Evolutionary conservation across 208 protist genomes (phyloP).

Genomic region (Trypanosoma brucei): DNA sequence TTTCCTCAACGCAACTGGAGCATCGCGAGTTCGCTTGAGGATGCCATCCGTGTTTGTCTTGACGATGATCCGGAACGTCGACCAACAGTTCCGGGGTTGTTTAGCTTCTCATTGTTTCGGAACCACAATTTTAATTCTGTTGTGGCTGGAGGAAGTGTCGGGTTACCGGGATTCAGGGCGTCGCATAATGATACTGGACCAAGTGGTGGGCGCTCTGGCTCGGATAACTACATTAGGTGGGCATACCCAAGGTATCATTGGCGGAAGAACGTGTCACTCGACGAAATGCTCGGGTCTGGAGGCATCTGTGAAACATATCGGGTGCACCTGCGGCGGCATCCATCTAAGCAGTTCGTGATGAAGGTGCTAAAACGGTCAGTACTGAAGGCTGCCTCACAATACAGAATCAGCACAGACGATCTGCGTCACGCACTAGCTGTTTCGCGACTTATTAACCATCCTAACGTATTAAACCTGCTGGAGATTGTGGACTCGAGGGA

Average conservation of each 20-base stretch:
- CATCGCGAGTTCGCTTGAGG: conserved; percentile 42
- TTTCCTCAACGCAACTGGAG: conserved; percentile 47
- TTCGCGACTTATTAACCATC: conserved; percentile 49
- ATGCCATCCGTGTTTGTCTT: conserved; percentile 57
- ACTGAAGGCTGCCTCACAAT: conserved; percentile 10
- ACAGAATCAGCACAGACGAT: neutral
- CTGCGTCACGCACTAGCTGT: conserved; percentile 23
- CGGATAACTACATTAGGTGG: neutral
- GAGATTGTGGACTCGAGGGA: conserved; percentile 70
- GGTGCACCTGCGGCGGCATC: conserved; percentile 45
- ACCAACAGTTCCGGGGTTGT: conserved; percentile 47
- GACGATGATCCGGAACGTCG: conserved; percentile 42
- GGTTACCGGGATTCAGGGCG: neutral
- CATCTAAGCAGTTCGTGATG: conserved; percentile 47
- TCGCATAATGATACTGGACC: neutral
- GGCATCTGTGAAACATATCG: conserved; percentile 55
- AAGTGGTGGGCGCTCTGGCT: neutral
- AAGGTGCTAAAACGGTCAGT: conserved; percentile 59
- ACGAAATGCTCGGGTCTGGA: conserved; percentile 42
- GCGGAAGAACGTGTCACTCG: conserved; percentile 47
- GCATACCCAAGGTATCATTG: neutral
- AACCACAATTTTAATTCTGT: neutral
- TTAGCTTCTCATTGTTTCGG: conserved; percentile 57
- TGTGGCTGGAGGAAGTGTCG: neutral
- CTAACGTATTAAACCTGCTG: conserved; percentile 55